Base-by-base conservation (phyloP, 2,329 filamentous ascomycete genomes). In the Neonectria hederae region DNA sequence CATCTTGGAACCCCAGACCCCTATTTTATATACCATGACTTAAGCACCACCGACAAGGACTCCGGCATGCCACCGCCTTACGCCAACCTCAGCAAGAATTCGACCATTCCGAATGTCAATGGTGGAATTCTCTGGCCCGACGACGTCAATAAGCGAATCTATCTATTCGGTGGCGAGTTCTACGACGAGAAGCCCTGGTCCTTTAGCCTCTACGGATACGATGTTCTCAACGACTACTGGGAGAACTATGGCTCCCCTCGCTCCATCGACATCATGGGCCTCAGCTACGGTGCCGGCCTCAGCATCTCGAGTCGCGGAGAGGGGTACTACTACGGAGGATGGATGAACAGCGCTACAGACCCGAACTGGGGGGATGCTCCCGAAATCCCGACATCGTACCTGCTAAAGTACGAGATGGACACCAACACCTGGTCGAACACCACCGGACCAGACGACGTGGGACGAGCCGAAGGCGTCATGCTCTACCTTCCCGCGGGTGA, bases 321-420 rank as follows among this genome's bases (percentile, higher is more conserved):
- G 62, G 87, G 84, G 2, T 91, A 86, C 71, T 89, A 89, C 72
- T 85, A 87, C 65, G 89, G 89, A 46, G 89, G 89, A 43, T 90
- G 85, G 83, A 78, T 86, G 62, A 88, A 83, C 68, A 86, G 86
- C 66, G 75, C 76, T 49, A 87, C 86, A 1, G 79, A 82, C 1
- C 77, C 83, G 0, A 81, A 80, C 9, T 90, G 86, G 87, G 69
- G 70, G 3, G 75, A 73, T 17, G 83, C 82, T 2, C 73, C 78
- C 8, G 79, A 81, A 2, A 72, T 83, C 32, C 85, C 85, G 13
- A 85, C 83, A 1, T 81, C 81, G 21, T 81, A 80, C n/a, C 72
- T 90, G 48, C 74, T 90, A 22, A 82, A 80, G 46, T 90, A 88
- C 72, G 81, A 85, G 67, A 87, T 89, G 81, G 83, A 83, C 57